A percentile compares a stretch with the other conserved stretches of the same genome.
Conservation (phyloP, 2,329 filamentous ascomycete species). For the Magnaporthiopsis rhizophila region DNA sequence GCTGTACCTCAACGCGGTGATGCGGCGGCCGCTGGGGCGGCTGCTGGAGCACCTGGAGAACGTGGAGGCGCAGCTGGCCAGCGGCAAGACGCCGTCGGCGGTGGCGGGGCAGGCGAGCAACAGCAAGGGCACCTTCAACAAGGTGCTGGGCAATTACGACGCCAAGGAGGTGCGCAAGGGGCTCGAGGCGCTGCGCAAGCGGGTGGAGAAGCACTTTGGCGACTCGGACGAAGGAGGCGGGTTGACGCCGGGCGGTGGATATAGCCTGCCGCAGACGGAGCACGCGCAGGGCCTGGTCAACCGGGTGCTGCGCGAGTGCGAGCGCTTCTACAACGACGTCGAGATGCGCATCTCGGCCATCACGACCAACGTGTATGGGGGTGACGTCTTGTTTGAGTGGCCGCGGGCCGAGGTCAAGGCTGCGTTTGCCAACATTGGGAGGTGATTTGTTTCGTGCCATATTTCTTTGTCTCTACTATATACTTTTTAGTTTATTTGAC, state of each 20-base stretch:
- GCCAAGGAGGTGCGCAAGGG: slow-evolving; percentile 79
- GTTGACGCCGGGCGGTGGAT: background rate
- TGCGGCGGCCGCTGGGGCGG: slow-evolving; percentile 82
- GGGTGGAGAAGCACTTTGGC: slow-evolving; percentile 95
- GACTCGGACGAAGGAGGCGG: slow-evolving; percentile 59
- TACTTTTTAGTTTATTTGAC: no score
- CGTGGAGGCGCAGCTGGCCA: slow-evolving; percentile 63
- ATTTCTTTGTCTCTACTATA: no score
- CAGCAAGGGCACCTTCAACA: slow-evolving; percentile 75
- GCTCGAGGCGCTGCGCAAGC: slow-evolving; percentile 80
- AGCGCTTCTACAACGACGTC: slow-evolving; percentile 54
- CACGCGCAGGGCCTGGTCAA: slow-evolving; percentile 37
- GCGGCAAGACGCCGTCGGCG: slow-evolving; percentile 49
- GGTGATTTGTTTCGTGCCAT: background rate
- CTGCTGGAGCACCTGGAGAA: slow-evolving; percentile 88
- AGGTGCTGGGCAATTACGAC: slow-evolving; percentile 74
- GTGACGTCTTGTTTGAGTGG: slow-evolving; percentile 59
- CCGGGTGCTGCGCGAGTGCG: slow-evolving; percentile 52
- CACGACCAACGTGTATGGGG: slow-evolving; percentile 55
- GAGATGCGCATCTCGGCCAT: slow-evolving; percentile 52
- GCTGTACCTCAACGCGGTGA: slow-evolving; percentile 79
- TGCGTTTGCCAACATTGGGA: slow-evolving; percentile 34
- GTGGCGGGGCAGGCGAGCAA: slow-evolving; percentile 79
- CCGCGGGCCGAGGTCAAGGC: slow-evolving; percentile 54
- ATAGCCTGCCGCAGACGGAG: slow-evolving; percentile 26